Percentiles rank a stretch among this genome's conserved stretches.
phyloP scores from a whole-genome alignment of 805 yeast genomes.

The Sugiyamaella smithiae region DNA sequence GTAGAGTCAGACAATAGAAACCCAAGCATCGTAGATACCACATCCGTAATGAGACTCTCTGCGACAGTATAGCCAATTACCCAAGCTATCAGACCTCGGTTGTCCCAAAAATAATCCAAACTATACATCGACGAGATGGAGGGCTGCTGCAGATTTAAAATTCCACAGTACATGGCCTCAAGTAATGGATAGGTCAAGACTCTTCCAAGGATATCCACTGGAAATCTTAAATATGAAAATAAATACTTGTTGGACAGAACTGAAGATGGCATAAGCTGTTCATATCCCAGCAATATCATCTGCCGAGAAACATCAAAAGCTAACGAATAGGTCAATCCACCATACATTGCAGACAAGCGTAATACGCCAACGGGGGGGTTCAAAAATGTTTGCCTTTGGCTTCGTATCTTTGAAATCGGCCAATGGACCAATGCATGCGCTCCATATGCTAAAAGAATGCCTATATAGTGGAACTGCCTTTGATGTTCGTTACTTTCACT shows the following conservation, averaged over 20 bases:
- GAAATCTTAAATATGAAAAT: no score
- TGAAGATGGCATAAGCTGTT: neutral
- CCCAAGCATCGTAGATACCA: no score
- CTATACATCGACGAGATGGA: constrained; percentile 5
- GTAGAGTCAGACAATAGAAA: no score
- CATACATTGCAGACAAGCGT: constrained; percentile 2
- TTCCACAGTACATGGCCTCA: neutral
- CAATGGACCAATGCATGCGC: constrained; percentile 10
- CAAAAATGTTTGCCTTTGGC: constrained; percentile 8
- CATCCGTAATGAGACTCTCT: neutral
- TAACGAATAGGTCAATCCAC: constrained; percentile 5
- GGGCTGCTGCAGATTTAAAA: neutral
- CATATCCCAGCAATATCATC: neutral
- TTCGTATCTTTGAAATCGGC: constrained; percentile 11
- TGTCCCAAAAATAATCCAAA: neutral
- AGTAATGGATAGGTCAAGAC: constrained; percentile 6
- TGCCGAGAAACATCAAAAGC: neutral
- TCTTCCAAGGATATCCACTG: neutral
- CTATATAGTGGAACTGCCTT: no score
- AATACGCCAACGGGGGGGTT: neutral
- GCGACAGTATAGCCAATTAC: neutral
- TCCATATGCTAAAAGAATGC: neutral
- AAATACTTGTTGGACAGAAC: neutral
- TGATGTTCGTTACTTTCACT: neutral
- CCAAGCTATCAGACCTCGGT: neutral